phyloP scores from a whole-genome alignment of 2,329 filamentous ascomycete species.

The Neonectria coccinea region DNA sequence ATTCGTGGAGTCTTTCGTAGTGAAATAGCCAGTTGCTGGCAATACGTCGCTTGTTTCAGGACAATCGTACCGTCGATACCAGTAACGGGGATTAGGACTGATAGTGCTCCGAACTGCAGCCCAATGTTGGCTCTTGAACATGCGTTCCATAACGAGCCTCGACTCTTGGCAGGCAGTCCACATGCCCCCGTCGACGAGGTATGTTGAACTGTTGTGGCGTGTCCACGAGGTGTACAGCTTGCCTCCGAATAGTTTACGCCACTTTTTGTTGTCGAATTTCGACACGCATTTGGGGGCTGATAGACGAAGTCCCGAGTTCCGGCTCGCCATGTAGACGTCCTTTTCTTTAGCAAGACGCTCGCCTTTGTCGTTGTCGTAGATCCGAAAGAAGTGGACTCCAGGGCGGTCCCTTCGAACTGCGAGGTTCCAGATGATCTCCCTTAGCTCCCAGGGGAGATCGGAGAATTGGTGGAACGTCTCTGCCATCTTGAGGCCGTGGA shows the following conservation, averaged over 20 bases:
- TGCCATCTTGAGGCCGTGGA: neutral
- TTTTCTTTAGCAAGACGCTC: neutral
- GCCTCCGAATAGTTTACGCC: neutral
- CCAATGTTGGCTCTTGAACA: neutral
- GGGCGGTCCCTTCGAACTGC: neutral
- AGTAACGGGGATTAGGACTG: neutral
- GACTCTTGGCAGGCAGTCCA: slow-evolving; percentile 4
- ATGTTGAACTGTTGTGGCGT: neutral
- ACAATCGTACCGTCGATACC: neutral
- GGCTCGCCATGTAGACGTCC: neutral
- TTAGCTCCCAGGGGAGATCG: neutral
- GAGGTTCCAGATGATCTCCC: neutral
- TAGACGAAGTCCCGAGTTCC: neutral
- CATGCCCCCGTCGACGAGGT: neutral
- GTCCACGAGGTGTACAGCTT: neutral
- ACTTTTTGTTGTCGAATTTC: neutral
- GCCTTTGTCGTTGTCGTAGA: neutral
- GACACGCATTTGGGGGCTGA: neutral
- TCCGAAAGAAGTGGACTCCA: neutral
- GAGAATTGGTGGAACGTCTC: neutral
- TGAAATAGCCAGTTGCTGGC: neutral
- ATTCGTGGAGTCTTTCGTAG: too few species aligned
- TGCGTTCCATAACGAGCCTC: neutral
- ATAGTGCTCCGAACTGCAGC: neutral
- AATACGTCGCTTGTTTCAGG: neutral